Base-by-base conservation (phyloP, 495 filamentous ascomycete species). In the Penicillium antarcticum region DNA sequence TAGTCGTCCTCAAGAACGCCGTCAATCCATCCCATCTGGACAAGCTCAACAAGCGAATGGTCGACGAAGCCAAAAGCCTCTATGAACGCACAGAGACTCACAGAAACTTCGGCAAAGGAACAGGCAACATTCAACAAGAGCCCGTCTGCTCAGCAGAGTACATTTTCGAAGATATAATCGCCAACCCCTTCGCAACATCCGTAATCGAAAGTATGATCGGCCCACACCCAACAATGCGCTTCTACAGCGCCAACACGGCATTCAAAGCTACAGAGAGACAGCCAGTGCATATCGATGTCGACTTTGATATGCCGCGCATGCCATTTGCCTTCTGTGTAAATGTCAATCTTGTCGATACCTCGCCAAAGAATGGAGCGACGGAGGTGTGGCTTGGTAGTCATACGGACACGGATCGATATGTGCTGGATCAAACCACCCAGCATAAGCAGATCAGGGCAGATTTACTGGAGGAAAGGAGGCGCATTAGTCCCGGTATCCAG, bases 101-200 rank as follows among this genome's bases (percentile, higher is more conserved):
- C 70, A 77, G 12, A 55, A 80, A 82, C 48, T 80, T 76, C 53
- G 78, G 80, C 47, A 66, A 72, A 37, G 63, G 70, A 37, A 71
- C 73, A 14, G 79, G 78, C 0, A 80, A 83, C 51, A 71, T 82
- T 47, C 77, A 80, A 48, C 80, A 82, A 48, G 76, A 80, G 39
- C 74, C 80, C 1, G 71, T 72, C 12, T 61, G 71, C 1, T 69
- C 69, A 13, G 41, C 52, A 5, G 58, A 65, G 19, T 79, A 66
- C 47, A 69, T 77, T 50, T 67, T 66, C 51, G 52, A 66, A n/a
- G 51, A 63, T 7, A 67, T 80, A 19, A 70, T 77, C 34, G 62
- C 69, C 14, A 76, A 82, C 39, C 67, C 74, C 6, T 75, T 79
- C 23, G 74, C 72, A 1, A 77, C 73, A 2, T 68, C 77, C 26